A percentile compares a stretch with the other conserved stretches of the same genome.
phyloP scores from a whole-genome alignment of 768 basidiomycete genomes.

The Podaxis sp. region DNA sequence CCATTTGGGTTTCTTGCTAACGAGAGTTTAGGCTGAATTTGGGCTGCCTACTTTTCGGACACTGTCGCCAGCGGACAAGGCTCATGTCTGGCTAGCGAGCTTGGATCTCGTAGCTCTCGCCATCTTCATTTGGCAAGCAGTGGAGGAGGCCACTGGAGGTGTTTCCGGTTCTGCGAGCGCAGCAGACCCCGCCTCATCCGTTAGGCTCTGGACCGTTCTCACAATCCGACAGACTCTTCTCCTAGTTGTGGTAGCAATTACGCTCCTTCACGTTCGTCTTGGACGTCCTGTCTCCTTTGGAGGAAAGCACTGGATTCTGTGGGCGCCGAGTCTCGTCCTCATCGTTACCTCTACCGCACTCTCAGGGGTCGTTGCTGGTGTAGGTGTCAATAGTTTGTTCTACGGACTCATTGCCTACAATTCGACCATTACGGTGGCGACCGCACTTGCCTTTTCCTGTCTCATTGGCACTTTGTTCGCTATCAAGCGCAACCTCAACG shows the following conservation, averaged over 20 bases:
- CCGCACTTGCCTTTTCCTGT: slow-evolving; percentile 53
- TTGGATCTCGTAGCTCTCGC: slow-evolving; percentile 63
- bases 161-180: slow-evolving; percentile 43
- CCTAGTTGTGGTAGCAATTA: slow-evolving; percentile 56
- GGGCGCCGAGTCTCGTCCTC: slow-evolving; percentile 61
- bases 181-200: slow-evolving; percentile 50
- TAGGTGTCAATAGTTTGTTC: slow-evolving; percentile 55
- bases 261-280: slow-evolving; percentile 69
- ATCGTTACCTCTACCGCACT: slow-evolving; percentile 56
- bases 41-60: slow-evolving; percentile 68
- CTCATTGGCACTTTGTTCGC: slow-evolving; percentile 61
- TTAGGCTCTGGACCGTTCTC: slow-evolving; percentile 67
- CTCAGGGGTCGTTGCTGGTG: slow-evolving; percentile 56
- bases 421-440: slow-evolving; percentile 48
- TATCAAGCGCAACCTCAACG: slow-evolving; percentile 64
- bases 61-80: slow-evolving; percentile 67
- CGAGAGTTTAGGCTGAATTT: slow-evolving; percentile 60
- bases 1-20: slow-evolving; percentile 21
- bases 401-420: slow-evolving; percentile 62
- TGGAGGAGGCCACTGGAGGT: slow-evolving; percentile 50
- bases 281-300: slow-evolving; percentile 72
- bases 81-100: slow-evolving; percentile 69
- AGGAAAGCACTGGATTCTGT: slow-evolving; percentile 70
- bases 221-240: slow-evolving; percentile 71
- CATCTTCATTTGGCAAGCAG: slow-evolving; percentile 67